Conservation (phyloP, 306 rosid species). For the Clitoria ternatea region DNA sequence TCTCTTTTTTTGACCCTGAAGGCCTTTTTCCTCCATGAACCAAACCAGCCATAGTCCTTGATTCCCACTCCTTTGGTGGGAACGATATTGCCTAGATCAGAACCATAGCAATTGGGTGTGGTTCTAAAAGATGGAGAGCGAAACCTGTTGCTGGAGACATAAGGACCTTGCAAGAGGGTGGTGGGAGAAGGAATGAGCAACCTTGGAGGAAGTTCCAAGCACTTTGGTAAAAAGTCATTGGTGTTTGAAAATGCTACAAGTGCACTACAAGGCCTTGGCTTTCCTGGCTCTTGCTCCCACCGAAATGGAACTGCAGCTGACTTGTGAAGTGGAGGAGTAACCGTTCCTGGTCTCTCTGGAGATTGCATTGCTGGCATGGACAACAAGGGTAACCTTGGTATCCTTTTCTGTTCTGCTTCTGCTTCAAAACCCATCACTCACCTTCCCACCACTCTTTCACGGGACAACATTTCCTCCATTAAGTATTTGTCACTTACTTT, state of each 20-base stretch:
- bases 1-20: constrained; percentile 48
- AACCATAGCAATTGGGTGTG: not conserved
- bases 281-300: constrained; percentile 90
- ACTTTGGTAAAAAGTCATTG: constrained; percentile 26
- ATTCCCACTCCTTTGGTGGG: too few relatives aligned
- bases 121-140: constrained; percentile 49
- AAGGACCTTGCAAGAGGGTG: constrained; percentile 42
- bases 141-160: constrained; percentile 29
- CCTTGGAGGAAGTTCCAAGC: constrained; percentile 86
- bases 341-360: constrained; percentile 52
- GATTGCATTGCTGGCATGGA: constrained; percentile 34
- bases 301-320: constrained; percentile 69
- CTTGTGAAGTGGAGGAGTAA: constrained; percentile 58
- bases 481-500: not conserved
- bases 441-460: not conserved
- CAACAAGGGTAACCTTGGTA: constrained; percentile 44
- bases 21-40: constrained; percentile 49
- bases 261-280: constrained; percentile 54
- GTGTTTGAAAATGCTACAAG: constrained; percentile 25
- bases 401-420: constrained; percentile 26
- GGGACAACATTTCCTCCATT: not conserved
- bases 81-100: too few relatives aligned
- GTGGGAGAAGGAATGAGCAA: constrained; percentile 46
- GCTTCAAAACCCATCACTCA: constrained; percentile 39
- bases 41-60: constrained; percentile 40